Evolutionary conservation across 139 green algal genomes (phyloP).

Genomic region (Picochlorum sp.): DNA sequence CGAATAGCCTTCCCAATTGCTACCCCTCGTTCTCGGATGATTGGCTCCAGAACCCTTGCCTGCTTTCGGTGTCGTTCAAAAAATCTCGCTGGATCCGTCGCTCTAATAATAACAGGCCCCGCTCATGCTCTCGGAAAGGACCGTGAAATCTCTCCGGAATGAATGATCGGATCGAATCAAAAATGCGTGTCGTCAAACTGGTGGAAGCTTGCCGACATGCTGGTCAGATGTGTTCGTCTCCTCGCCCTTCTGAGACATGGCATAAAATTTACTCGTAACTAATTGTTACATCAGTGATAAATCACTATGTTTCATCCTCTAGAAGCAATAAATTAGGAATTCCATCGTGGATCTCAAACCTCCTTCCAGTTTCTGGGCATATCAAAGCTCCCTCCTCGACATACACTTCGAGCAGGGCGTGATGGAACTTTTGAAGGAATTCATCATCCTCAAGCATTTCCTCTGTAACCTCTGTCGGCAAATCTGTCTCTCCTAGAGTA

Average conservation of each 20-base stretch:
- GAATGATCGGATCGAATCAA: background rate
- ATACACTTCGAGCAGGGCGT: slow-evolving; percentile 72
- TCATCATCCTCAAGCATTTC: slow-evolving; percentile 62
- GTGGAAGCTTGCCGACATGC: background rate
- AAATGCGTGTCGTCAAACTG: background rate
- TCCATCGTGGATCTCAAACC: slow-evolving; percentile 69
- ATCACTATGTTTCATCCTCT: slow-evolving; percentile 71
- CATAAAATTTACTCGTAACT: too few relatives aligned
- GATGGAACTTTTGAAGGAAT: slow-evolving; percentile 68
- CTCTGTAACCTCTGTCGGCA: slow-evolving; percentile 49
- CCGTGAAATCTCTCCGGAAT: background rate
- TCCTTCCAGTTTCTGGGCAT: slow-evolving; percentile 76
- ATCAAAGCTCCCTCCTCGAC: slow-evolving; percentile 57
- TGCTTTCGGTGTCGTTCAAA: slow-evolving; percentile 18
- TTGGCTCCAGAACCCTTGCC: slow-evolving; percentile 12
- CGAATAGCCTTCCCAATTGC: slow-evolving; percentile 16
- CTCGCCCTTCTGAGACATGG: too few relatives aligned
- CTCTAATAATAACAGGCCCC: slow-evolving; percentile 17
- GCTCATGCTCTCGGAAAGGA: slow-evolving; percentile 8
- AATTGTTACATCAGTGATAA: background rate
- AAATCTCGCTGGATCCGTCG: slow-evolving; percentile 13
- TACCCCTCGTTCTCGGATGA: slow-evolving; percentile 13
- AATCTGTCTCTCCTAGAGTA: slow-evolving; percentile 23
- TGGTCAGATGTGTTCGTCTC: too few relatives aligned
- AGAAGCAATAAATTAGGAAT: slow-evolving; percentile 87